phyloP scores from a whole-genome alignment of 148 eudicot genomes.

The Rhododendron kiyosumense region DNA sequence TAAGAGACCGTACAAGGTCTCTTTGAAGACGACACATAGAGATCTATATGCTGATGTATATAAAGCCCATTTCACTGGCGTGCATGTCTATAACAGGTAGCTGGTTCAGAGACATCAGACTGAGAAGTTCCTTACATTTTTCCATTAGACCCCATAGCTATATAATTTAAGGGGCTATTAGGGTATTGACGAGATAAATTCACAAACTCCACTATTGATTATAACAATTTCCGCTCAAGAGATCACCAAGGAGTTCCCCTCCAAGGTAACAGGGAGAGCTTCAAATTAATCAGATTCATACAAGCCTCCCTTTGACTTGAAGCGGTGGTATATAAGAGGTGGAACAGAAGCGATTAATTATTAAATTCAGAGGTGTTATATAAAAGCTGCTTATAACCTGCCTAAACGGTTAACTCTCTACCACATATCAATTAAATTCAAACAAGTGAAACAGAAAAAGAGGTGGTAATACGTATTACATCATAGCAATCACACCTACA shows the following conservation, averaged over 20 bases:
- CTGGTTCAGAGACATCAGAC: background rate
- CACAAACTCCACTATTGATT: background rate
- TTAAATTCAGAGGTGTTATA: background rate
- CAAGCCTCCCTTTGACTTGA: background rate
- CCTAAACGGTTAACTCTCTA: background rate
- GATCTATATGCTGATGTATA: background rate
- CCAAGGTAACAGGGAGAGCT: background rate
- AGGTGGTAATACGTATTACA: background rate
- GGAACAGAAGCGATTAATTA: too few relatives aligned
- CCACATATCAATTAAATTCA: background rate
- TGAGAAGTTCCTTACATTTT: background rate
- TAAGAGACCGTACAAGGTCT: background rate
- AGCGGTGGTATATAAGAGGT: background rate
- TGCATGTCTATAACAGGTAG: background rate
- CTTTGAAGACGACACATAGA: background rate
- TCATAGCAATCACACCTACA: background rate
- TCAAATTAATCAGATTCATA: background rate
- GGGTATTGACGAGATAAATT: background rate
- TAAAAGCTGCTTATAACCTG: background rate
- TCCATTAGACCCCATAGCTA: background rate
- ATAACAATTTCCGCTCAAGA: background rate
- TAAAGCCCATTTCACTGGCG: background rate
- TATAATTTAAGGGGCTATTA: background rate
- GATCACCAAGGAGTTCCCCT: background rate
- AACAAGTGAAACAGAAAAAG: background rate